Evolutionary conservation across 2,329 filamentous ascomycete species (phyloP).

Genomic region (Ceratocystiopsis sp.): DNA sequence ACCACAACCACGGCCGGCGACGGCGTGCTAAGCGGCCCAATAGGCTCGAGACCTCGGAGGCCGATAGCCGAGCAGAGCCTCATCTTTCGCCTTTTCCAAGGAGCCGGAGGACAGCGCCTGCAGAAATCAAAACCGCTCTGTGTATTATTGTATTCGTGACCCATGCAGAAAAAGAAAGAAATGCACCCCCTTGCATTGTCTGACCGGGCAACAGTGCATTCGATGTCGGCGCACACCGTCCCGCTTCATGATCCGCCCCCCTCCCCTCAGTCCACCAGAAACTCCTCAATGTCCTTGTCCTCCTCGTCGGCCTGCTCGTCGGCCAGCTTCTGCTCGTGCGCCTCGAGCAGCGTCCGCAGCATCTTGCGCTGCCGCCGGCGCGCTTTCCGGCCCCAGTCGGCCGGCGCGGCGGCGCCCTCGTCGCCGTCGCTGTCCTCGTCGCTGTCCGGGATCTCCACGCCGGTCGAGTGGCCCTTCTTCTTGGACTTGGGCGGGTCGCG

Average conservation of each 20-base stretch:
- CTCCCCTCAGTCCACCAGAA: conserved; percentile 34
- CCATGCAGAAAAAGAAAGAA: no score
- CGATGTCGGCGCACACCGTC: not conserved
- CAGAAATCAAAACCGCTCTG: no score
- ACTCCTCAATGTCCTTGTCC: conserved; percentile 61
- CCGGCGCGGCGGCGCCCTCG: conserved; percentile 22
- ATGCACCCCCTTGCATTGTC: no score
- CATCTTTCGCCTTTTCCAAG: no score
- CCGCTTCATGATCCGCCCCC: not conserved
- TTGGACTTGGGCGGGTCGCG: conserved; percentile 24
- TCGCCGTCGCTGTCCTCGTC: conserved; percentile 19
- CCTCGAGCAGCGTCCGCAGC: conserved; percentile 47
- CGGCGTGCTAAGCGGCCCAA: no score
- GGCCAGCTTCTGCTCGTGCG: conserved; percentile 39
- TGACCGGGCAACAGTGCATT: not conserved
- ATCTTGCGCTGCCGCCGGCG: conserved; percentile 50
- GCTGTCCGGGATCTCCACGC: conserved; percentile 18
- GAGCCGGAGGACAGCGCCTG: no score
- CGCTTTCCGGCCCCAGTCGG: conserved; percentile 52
- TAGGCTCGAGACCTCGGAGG: no score
- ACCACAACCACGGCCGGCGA: no score
- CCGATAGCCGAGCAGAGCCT: no score
- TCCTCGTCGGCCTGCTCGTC: conserved; percentile 44
- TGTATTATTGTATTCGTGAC: no score
- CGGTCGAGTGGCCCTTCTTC: conserved; percentile 27